Percentiles rank a stretch among this genome's conserved stretches.
Evolutionary conservation across 176 grass and related monocot species (phyloP).

Genomic region (Hsuehochloa calcarea): DNA sequence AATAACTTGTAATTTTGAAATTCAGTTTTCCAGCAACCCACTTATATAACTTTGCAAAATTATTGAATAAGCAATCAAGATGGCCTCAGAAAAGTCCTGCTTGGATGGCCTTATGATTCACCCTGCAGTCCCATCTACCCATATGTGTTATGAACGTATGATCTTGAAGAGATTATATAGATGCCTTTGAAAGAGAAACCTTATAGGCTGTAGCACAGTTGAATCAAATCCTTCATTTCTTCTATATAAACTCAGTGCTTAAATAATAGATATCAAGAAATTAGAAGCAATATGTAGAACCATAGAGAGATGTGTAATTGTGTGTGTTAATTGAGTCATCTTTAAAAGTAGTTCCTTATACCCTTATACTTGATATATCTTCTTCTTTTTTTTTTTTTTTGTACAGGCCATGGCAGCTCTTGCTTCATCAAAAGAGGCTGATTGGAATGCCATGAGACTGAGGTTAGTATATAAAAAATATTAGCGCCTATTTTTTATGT

Average conservation of each 20-base stretch:
- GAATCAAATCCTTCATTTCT: no score
- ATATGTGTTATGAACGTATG: not conserved
- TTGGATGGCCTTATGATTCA: not conserved
- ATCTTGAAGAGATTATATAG: not conserved
- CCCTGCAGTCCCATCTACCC: not conserved
- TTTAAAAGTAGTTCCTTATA: not conserved
- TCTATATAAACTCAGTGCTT: not conserved
- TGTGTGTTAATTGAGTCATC: not conserved
- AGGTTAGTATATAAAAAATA: conserved; percentile 50
- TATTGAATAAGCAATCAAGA: not conserved
- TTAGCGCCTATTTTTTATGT: not conserved
- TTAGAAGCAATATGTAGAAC: not conserved
- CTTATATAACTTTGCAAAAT: not conserved
- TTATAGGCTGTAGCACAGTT: not conserved
- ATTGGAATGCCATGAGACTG: conserved; percentile 80
- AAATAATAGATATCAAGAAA: not conserved
- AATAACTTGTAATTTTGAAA: not conserved
- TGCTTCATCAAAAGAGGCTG: conserved; percentile 89
- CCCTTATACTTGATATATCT: not conserved
- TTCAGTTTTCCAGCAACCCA: not conserved
- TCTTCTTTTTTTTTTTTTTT: conserved; percentile 8
- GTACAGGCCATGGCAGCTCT: conserved; percentile 97
- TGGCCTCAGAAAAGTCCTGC: not conserved
- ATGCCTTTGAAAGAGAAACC: not conserved
- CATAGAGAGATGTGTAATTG: not conserved